Evolutionary conservation across 768 basidiomycete species (phyloP), one percentile per base, ranked within the genome.

Genomic region (Psilocybe cubensis): DNA sequence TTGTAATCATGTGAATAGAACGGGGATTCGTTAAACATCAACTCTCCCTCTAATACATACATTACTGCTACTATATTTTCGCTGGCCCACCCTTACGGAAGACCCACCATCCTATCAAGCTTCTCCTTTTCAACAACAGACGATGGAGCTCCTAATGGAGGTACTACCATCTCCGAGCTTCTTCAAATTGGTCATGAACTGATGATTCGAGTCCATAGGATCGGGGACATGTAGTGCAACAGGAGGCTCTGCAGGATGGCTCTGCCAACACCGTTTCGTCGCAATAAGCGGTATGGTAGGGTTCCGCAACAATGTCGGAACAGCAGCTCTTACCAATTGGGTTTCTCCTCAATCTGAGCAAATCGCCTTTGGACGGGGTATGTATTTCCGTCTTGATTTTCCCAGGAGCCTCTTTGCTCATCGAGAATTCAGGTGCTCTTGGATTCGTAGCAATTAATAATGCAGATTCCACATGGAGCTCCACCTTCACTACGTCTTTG

Each of bases 381-480:
- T 45, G 23, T 18, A 24, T 35, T 12, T 20, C 5, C 33, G 11
- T 52, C 11, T 48, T 17, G 35, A 5, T 23, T 17, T 42, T 21
- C 18, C 25, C 10, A n/a, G n/a, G n/a, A n/a, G 18, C 14, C n/a
- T 53, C 25, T 7, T n/a, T 17, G 20, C 8, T 24, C 11, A 43
- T 40, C 23, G 21, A 27, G 28, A 14, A 12, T 28, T n/a, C 18
- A 86, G 84, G 83, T 25, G 68, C 82, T 0, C 66, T 71, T 41
- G 87, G 87, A 2, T 87, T 84, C 56, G 82, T 88, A 1, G 86
- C 80, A 0, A 89, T 89, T 63, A 89, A 89, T 66, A 88, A 89
- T 58, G 79, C 70, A 3, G 83, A 86, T 57, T 73, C 74, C 4
- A 62, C 70, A 0, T 89, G 88, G 88, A 81, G 59, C 7, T 52